Base-by-base conservation (phyloP, 129 eudicot species). In the Arctium minus region DNA sequence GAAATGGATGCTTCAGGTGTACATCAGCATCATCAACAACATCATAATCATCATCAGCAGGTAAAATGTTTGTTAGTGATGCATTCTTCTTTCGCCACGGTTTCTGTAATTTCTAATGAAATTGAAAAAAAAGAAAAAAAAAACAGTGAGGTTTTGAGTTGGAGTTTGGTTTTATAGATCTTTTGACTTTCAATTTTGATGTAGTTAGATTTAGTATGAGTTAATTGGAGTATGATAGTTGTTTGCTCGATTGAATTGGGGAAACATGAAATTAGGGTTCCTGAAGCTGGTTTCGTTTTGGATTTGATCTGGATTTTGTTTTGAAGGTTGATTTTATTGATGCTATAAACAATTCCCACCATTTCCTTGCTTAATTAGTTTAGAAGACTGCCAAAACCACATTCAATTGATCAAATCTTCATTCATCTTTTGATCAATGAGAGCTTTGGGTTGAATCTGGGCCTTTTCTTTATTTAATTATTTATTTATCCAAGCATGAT, bases 1-100 rank as follows among this genome's bases (percentile, higher is more conserved):
- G 73, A 8, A 5, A 87, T 83, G 89, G 87, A 87, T 80, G 71
- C 82, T 83, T 84, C 89, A 17, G 78, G 62, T 80, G 82, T 83
- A 75, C 86, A 76, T 18, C 79, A 38, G 44, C 81, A 78, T 18
- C 87, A 77, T 50, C 88, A 84, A 40, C 85, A 87, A 15, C 89
- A 80, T 8, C 79, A 62, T 69, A 56, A 77, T 18, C 87, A 77
- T 37, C 88, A 85, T 42, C 85, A 87, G 9, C 89, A 83, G 89
- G 89, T 87, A 83, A 60, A 60, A 17, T 17, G 9, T 60, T 60
- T 60, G 29, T 60, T 60, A 60, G 29, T 60, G 29, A 60, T 60
- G 68, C 29, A 60, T 60, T 60, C 30, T 60, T 60, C 68, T 60
- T n/a, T 56, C 18, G 7, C 1, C 22, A 56, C 7, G 29, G 29